These are phyloP conservation scores for Backusella australiensis DNA, from an alignment of 192 early-diverging fungal species.

Conservation along the genomic window DNA sequence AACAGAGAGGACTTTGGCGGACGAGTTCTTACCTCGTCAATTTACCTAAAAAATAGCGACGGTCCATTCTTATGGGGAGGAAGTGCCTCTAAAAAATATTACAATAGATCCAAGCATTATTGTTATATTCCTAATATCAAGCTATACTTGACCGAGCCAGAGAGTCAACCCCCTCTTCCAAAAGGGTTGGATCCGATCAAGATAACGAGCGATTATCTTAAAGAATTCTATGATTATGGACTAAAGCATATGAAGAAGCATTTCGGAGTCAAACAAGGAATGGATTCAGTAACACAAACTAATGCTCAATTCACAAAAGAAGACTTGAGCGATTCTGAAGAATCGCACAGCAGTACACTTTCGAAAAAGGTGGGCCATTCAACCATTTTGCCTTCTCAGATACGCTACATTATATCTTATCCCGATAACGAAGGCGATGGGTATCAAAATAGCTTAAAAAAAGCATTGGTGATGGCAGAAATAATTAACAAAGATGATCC, in stretches of 20 bases:
- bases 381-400: neutral
- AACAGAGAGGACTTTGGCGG: constrained; percentile 3
- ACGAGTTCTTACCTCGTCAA: constrained; percentile 1
- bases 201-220: neutral
- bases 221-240: neutral
- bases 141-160: neutral
- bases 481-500: neutral
- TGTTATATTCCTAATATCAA: constrained; percentile 2
- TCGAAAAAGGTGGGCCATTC: neutral
- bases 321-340: neutral
- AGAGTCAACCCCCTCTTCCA: neutral
- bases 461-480: neutral
- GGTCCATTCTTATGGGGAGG: constrained; percentile 1
- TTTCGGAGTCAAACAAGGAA: neutral
- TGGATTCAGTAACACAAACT: neutral
- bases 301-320: neutral
- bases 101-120: neutral
- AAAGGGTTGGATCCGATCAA: neutral
- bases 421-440: neutral
- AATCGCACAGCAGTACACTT: neutral
- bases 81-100: neutral
- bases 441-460: neutral
- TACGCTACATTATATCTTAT: neutral
- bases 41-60: neutral
- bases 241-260: neutral